Conservation (phyloP, 2,329 filamentous ascomycete genomes). For the Fusarium falciforme region DNA sequence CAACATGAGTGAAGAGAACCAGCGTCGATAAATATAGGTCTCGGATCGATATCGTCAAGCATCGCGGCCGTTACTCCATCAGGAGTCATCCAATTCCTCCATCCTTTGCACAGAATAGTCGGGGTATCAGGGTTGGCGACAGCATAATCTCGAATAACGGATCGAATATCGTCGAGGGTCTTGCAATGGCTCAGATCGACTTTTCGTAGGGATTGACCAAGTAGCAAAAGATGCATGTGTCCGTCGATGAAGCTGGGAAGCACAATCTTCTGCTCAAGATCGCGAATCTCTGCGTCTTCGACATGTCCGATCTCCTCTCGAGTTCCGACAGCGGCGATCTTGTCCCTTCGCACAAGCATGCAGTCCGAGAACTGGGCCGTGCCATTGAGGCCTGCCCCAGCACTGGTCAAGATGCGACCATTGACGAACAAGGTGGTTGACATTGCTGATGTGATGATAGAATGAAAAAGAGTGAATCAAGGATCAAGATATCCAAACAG, state of each 20-base stretch:
- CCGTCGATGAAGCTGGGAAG: background rate
- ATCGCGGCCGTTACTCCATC: slow-evolving; percentile 55
- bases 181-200: background rate
- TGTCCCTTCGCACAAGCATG: slow-evolving; percentile 46
- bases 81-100: slow-evolving; percentile 63
- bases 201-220: background rate
- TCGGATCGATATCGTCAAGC: slow-evolving; percentile 62
- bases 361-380: slow-evolving; percentile 39
- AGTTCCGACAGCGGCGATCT: slow-evolving; percentile 47
- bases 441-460: background rate
- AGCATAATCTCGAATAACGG: background rate
- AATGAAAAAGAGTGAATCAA: background rate
- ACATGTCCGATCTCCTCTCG: slow-evolving; percentile 16
- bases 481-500: background rate
- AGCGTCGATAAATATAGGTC: slow-evolving; percentile 67
- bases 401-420: slow-evolving; percentile 35
- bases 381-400: slow-evolving; percentile 19
- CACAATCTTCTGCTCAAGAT: background rate
- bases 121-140: background rate
- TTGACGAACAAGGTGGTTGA: slow-evolving; percentile 30
- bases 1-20: slow-evolving; percentile 64
- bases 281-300: background rate
- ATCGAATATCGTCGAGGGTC: background rate
- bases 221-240: background rate
- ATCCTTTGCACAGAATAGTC: slow-evolving; percentile 49